Evolutionary conservation across 164 flowering plant genomes (phyloP), one percentile per base, ranked within the genome.

Genomic region (Vitis cinerea): DNA sequence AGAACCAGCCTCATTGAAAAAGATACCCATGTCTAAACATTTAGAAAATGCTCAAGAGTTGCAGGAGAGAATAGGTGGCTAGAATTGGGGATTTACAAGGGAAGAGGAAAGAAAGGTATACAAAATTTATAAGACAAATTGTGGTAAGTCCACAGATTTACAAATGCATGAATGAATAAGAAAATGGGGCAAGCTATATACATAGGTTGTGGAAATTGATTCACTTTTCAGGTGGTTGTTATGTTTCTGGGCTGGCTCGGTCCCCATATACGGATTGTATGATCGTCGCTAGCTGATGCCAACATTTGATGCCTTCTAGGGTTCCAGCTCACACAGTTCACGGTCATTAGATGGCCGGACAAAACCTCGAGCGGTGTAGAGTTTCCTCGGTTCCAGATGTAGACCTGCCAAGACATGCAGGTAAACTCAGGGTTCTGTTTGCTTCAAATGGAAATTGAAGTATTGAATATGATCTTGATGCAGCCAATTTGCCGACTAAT

Each of bases 251-350:
- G 12, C 49, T 19, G 47, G 64, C 66, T 50, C 1, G 91, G 82
- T 54, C 95, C 94, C 97, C 99, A 94, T 79, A 94, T 91, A 10
- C 97, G 91, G 71, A 94, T 80, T 2, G 93, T 90, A 17, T 83
- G 87, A 79, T 94, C 99, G 71, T 94, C 97, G 47, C 99, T 92
- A 49, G 97, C 97, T 1, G 97, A 91, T 66, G 97, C 99, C 79
- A 94, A 71, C 95, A 94, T 84, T 69, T 77, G 74, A 49, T 81
- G 90, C 65, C 81, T 83, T 56, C 54, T 81, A 1, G 93, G 93
- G 70, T 92, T 94, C 99, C 99, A 94, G 78, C 91, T 92, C 50
- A 94, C 99, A 75, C 85, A 87, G 75, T 94, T 92, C 67, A 94
- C 99, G 50, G 92, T 92, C 90, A 70, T 81, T 50, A 74, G 70